Base-by-base conservation (phyloP, 352 stramenopile species). In the Phytopythium sindhum region DNA sequence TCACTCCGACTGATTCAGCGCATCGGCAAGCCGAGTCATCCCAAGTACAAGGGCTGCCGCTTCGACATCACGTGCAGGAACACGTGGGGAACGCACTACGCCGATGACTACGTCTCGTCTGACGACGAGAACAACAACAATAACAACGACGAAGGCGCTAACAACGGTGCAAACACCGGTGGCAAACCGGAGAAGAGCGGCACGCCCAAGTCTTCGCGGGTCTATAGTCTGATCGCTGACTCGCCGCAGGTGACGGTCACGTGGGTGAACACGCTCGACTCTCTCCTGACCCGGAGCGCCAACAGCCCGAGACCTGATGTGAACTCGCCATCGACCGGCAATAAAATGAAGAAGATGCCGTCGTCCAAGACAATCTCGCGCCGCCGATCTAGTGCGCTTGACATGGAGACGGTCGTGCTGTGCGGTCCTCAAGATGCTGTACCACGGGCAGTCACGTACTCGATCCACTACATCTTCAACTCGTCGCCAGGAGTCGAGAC, bases 31-130 rank as follows among this genome's bases (percentile, higher is more conserved):
- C 81, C 77, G 15, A 82, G 81, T 5, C 80, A 90, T 31, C 76
- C 84, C 14, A 92, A 92, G 64, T 94, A 92, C 72, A 89, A 89
- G 50, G 85, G 83, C 60, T 94, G 85, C 44, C 81, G 83, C 39
- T 89, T 94, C 41, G 83, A 94, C 58, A 94, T 94, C 57, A 94
- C 82, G 39, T 94, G 85, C 65, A 80, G 85, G 37, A 92, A 89
- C 65, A 84, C 71, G 45, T 89, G 83, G 79, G 81, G 81, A 42
- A 89, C 81, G 57, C 81, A 91, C 63, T 89, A 89, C 60, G 80
- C 84, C 0, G 85, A 94, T 51, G 83, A 91, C 72, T 89, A 91
- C 59, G 74, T 93, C 37, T 92, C 83, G 3, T 90, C 80, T 0
- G 80, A 90, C 8, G 84, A 93, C 29, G 84, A 91, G 51, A 84